These are phyloP conservation scores for Cynara cardunculus DNA, from an alignment of 129 eudicot species.

Conservation along the genomic window DNA sequence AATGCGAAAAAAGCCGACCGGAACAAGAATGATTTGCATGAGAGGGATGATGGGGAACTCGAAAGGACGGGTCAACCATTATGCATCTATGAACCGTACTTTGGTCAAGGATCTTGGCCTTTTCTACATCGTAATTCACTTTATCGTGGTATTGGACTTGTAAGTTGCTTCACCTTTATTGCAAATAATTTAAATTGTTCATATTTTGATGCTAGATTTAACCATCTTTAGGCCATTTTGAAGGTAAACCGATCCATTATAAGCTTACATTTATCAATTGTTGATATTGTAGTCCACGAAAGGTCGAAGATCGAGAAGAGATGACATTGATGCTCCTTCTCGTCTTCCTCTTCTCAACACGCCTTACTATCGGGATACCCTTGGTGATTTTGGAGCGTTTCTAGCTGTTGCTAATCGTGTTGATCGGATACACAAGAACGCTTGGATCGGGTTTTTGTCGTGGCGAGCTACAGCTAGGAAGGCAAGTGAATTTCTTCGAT, in stretches of 20 bases:
- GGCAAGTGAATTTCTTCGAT: conserved; percentile 33
- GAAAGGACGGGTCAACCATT: conserved; percentile 94
- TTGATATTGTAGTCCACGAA: conserved; percentile 54
- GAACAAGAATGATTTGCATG: conserved; percentile 76
- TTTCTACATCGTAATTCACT: conserved; percentile 74
- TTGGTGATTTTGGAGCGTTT: conserved; percentile 87
- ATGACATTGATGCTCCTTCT: conserved; percentile 92
- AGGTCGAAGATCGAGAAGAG: conserved; percentile 70
- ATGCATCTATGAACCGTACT: conserved; percentile 85
- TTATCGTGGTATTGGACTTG: conserved; percentile 90
- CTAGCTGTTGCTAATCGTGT: conserved; percentile 80
- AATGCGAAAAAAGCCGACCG: conserved; percentile 77
- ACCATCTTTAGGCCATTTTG: not conserved
- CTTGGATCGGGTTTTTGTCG: conserved; percentile 97
- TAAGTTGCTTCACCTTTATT: conserved; percentile 36
- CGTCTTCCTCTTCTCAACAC: conserved; percentile 83
- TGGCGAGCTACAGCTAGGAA: conserved; percentile 86
- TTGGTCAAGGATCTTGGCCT: conserved; percentile 95
- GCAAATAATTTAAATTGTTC: not conserved
- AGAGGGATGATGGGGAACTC: conserved; percentile 94
- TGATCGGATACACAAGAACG: conserved; percentile 80
- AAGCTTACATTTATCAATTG: conserved; percentile 10
- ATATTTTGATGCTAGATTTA: not conserved
- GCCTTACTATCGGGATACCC: conserved; percentile 68
- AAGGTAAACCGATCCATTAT: not conserved